Evolutionary conservation across 225 moss, liverwort and hornwort genomes (phyloP).

Genomic region (Marchantia polymorpha): DNA sequence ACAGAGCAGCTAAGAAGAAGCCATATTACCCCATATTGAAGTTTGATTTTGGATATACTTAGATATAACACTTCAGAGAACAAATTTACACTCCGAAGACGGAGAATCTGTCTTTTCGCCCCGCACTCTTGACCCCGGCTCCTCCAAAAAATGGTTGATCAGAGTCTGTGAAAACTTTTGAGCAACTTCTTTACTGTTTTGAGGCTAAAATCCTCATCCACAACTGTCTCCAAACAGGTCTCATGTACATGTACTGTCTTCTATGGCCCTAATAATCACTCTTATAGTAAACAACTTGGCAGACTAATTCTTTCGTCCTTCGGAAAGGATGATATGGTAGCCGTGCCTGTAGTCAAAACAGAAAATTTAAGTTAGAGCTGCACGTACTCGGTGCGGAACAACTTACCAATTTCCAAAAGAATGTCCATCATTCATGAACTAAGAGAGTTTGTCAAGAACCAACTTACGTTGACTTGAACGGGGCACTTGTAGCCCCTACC

Average conservation of each 20-base stretch:
- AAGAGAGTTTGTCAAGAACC: no score
- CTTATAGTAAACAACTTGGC: not conserved
- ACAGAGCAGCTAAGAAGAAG: no score
- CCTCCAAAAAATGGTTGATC: not conserved
- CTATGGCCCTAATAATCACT: not conserved
- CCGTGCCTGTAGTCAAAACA: slow-evolving; percentile 67
- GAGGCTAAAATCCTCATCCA: not conserved
- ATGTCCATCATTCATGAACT: no score
- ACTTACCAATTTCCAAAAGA: no score
- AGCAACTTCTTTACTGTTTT: not conserved
- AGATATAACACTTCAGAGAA: not conserved
- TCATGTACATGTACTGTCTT: not conserved
- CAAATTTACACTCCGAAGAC: not conserved
- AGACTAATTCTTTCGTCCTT: slow-evolving; percentile 86
- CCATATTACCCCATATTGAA: no score
- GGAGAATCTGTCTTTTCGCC: not conserved
- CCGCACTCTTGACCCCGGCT: not conserved
- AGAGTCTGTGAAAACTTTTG: not conserved
- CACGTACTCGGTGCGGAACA: no score
- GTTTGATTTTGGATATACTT: no score
- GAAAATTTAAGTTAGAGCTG: no score
- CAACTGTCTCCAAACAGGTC: not conserved
- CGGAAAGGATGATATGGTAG: slow-evolving; percentile 91
- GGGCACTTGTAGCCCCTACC: slow-evolving; percentile 73
- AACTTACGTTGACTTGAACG: slow-evolving; percentile 97